Evolutionary conservation across 306 rosid species (phyloP), one percentile per base, ranked within the genome.

Genomic region (Fragaria ananassa): DNA sequence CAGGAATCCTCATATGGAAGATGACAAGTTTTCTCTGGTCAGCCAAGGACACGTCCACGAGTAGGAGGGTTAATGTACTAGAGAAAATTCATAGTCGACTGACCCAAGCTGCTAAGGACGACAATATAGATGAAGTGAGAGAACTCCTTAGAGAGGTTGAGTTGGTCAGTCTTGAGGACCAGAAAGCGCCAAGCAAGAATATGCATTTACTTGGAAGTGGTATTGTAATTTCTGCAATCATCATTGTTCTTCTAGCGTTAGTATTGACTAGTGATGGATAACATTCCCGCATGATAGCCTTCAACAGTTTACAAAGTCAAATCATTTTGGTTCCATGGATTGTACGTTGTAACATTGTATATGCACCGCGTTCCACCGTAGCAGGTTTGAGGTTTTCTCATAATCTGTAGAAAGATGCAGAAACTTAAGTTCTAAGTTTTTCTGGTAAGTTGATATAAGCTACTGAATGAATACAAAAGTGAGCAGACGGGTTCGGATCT

Each of bases 1-100:
- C 89, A 2, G 98, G 98, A 49, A 84, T 95, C 75, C 97, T 95
- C 44, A 76, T 95, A 47, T 95, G 98, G 98, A 95, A 90, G 87
- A 83, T 89, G 90, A 90, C 96, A n/a, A 89, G 93, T 39, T 88
- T 89, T 81, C 75, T 92, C 76, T 94, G 98, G 97, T 85, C 96
- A 56, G 76, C 54, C 14, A 73, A 81, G 68, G 81, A 80, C 34
- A 74, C 78, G 2, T 11, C 27, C 49, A 82, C 42, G 14, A 68
- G 79, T 45, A 81, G 85, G 76, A 86, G 79, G 82, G 79, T 82
- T 31, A 58, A 68, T 10, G 85, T 89, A 85, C 79, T 91, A 11
- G 88, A 94, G 88, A 86, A 87, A 78, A 89, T 91, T 81, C 93
- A 90, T 84, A 74, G 89, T 78, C 86, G 74, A 76, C 89, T 95